Percentiles rank a stretch among this genome's conserved stretches.
Evolutionary conservation across 345 rosid genomes (phyloP).

Genomic region (Microcos paniculata): DNA sequence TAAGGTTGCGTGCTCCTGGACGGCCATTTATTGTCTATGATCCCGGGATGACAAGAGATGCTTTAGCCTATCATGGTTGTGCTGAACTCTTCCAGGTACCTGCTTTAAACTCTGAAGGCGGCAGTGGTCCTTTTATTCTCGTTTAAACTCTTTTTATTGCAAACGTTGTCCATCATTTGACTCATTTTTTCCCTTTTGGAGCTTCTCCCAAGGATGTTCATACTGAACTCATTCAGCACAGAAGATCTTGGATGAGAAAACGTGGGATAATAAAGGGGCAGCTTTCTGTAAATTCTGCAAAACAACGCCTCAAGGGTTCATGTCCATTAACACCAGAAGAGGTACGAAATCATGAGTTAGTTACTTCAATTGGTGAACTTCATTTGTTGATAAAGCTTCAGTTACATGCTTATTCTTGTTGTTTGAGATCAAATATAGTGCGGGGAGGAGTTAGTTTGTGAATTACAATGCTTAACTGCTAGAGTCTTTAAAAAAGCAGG

Average conservation of each 20-base stretch:
- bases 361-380: background rate
- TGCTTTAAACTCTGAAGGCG: conserved; percentile 18
- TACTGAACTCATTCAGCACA: conserved; percentile 92
- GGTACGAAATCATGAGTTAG: conserved; percentile 39
- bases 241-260: conserved; percentile 88
- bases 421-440: background rate
- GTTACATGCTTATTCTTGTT: background rate
- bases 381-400: background rate
- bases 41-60: conserved; percentile 97
- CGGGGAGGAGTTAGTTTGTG: no score
- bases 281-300: conserved; percentile 60
- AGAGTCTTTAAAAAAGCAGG: background rate
- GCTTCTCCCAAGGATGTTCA: conserved; percentile 88
- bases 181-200: conserved; percentile 42
- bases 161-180: conserved; percentile 26
- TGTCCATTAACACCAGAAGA: conserved; percentile 97
- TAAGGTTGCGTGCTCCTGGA: conserved; percentile 79
- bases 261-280: conserved; percentile 79
- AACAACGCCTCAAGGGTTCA: conserved; percentile 65
- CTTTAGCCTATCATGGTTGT: conserved; percentile 93
- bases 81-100: conserved; percentile 99
- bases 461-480: background rate
- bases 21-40: conserved; percentile 91
- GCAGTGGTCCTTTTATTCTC: conserved; percentile 17
- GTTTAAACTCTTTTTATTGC: conserved; percentile 6